Percentiles rank a stretch among this genome's conserved stretches.
Evolutionary conservation across 2,329 filamentous ascomycete genomes (phyloP).

Genomic region (Cordyceps militaris): DNA sequence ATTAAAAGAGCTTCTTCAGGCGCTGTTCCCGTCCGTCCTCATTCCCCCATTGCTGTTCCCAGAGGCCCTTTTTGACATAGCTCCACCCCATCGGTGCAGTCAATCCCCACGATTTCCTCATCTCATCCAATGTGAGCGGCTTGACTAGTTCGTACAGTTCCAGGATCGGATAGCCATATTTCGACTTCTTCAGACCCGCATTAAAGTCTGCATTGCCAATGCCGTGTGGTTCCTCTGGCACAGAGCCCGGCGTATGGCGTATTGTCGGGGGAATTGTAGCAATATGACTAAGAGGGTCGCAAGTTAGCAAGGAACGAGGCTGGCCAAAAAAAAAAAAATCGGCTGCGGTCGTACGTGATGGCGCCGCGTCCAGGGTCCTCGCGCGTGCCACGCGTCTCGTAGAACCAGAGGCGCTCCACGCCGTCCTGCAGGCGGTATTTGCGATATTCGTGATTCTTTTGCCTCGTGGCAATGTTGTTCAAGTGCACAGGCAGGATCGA

Average conservation of each 20-base stretch:
- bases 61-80: slow-evolving; percentile 10
- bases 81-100: slow-evolving; percentile 23
- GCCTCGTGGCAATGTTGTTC: slow-evolving; percentile 16
- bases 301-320: neutral
- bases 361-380: neutral
- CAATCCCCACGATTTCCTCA: slow-evolving; percentile 21
- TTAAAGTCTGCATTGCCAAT: slow-evolving; percentile 26
- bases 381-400: slow-evolving; percentile 16
- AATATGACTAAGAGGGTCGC: neutral
- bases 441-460: slow-evolving; percentile 23
- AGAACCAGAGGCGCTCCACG: slow-evolving; percentile 22
- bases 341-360: neutral
- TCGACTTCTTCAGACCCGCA: slow-evolving; percentile 20
- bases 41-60: neutral
- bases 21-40: neutral
- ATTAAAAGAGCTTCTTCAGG: neutral
- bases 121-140: slow-evolving; percentile 20
- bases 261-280: slow-evolving; percentile 5
- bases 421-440: slow-evolving; percentile 20
- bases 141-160: slow-evolving; percentile 19
- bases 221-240: slow-evolving; percentile 18
- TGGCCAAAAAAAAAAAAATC: neutral
- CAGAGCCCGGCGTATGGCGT: slow-evolving; percentile 15
- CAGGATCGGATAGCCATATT: slow-evolving; percentile 23
- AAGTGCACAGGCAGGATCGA: slow-evolving; percentile 19